These are phyloP conservation scores for Fagus sylvatica DNA, from an alignment of 306 rosid genomes.

Conservation along the genomic window DNA sequence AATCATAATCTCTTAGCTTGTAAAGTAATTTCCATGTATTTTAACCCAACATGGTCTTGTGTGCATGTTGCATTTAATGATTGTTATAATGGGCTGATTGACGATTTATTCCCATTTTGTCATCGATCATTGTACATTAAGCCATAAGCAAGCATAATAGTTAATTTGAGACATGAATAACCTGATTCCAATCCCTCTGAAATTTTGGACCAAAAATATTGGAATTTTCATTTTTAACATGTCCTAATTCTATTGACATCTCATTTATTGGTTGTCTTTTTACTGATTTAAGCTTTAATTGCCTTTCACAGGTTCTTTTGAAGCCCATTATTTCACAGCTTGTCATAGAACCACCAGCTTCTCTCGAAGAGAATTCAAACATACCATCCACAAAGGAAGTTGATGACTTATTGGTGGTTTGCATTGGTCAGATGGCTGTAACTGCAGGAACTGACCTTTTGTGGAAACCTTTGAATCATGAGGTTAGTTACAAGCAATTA, in stretches of 20 bases:
- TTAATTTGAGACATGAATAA: neutral
- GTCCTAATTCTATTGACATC: neutral
- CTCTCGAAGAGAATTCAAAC: constrained; percentile 47
- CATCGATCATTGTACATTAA: neutral
- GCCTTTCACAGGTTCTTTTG: constrained; percentile 64
- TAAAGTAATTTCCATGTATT: neutral
- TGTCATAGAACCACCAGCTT: constrained; percentile 65
- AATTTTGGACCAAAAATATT: neutral
- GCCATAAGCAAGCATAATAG: neutral
- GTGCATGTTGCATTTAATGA: neutral
- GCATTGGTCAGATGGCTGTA: constrained; percentile 95
- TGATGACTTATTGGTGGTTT: constrained; percentile 74
- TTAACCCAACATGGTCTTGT: neutral
- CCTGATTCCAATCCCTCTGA: neutral
- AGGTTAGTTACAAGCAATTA: constrained; percentile 44
- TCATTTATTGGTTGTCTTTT: constrained; percentile 14
- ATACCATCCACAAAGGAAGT: constrained; percentile 66
- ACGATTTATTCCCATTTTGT: neutral
- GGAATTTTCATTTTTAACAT: neutral
- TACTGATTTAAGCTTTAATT: constrained; percentile 16
- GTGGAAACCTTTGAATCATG: constrained; percentile 90
- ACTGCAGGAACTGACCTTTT: constrained; percentile 84
- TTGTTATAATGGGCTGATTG: neutral
- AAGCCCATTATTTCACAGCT: constrained; percentile 86
- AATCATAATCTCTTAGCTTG: neutral